Base-by-base conservation (phyloP, 768 basidiomycete species). In the Russula griseocarnosa region DNA sequence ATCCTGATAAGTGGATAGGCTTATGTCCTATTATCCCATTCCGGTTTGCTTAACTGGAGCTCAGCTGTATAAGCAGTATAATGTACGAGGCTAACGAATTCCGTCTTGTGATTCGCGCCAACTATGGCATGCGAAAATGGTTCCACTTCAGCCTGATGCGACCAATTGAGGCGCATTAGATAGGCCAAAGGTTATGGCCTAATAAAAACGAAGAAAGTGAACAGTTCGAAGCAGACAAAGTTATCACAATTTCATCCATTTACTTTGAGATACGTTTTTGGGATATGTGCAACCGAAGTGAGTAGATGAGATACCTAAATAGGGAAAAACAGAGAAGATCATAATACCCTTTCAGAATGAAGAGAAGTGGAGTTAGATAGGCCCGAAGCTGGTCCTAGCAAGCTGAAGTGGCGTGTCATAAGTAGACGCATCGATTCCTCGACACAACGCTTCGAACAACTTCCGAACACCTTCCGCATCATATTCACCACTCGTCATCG, bases 381-480 rank as follows among this genome's bases (percentile, higher is more conserved):
- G n/a, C n/a, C n/a, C n/a, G n/a, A 4, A 2, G 16, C 47, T 47
- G 7, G 34, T n/a, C 30, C 13, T 52, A 44, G 26, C 20, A 7
- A 2, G 49, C 2, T 40, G 56, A 2, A 68, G 56, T 7, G 58
- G 61, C 20, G 63, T 42, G 11, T 81, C 79, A 66, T 82, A 80
- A 4, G 77, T 71, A 8, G 74, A 69, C 3, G 76, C 73, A 38
- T 81, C 78, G 16, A 83, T 70, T 7, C 79, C 74, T 60, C 76
- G 76, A 64, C 78, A 79, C 7, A 81, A 70, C 13, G 80, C 79
- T 65, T 83, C 82, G 60, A 83, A 82, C 52, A 82, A 72, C 56
- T 78, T 79, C 13, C 79, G 75, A 2, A 81, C 72, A 55, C 79
- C 80, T 42, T 84, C 80, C 1, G 81, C 81, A n/a, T 74, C 76